Evolutionary conservation across 495 filamentous ascomycete species (phyloP).

Genomic region (Talaromyces wortmannii): DNA sequence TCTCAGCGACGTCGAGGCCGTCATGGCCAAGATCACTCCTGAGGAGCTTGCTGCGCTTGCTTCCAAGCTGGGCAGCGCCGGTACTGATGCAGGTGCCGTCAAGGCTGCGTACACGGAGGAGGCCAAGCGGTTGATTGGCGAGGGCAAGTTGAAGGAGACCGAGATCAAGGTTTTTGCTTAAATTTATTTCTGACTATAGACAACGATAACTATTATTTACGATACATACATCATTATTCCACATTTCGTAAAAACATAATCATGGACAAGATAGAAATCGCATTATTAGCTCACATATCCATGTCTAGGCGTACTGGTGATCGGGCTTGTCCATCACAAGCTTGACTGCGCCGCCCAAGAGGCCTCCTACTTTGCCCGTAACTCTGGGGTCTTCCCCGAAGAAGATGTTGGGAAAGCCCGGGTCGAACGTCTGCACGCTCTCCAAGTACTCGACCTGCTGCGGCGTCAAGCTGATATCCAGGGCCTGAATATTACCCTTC

Average conservation of each 20-base stretch:
- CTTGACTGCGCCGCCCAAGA: conserved; percentile 16
- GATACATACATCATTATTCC: neutral
- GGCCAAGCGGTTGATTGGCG: conserved; percentile 63
- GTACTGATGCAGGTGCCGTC: conserved; percentile 49
- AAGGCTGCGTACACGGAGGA: conserved; percentile 65
- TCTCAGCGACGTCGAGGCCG: conserved; percentile 79
- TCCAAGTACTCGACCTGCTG: conserved; percentile 56
- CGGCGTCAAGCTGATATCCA: conserved; percentile 44
- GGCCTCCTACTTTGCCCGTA: conserved; percentile 19
- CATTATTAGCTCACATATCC: neutral
- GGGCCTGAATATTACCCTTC: conserved; percentile 53
- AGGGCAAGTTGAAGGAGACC: conserved; percentile 77
- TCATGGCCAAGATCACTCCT: conserved; percentile 80
- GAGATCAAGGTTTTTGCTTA: conserved; percentile 55
- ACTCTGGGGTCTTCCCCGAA: conserved; percentile 27
- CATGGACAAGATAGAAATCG: neutral
- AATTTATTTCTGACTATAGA: conserved; percentile 1
- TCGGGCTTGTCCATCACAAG: neutral
- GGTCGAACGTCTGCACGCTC: conserved; percentile 35
- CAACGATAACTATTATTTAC: neutral
- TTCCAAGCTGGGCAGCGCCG: conserved; percentile 57
- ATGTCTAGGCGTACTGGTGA: neutral
- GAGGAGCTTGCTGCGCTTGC: conserved; percentile 82
- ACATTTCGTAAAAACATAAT: neutral
- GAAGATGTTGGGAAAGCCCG: conserved; percentile 47